A percentile compares a stretch with the other conserved stretches of the same genome.
Evolutionary conservation across 2,329 filamentous ascomycete species (phyloP).

Genomic region (Penicillium sp.): DNA sequence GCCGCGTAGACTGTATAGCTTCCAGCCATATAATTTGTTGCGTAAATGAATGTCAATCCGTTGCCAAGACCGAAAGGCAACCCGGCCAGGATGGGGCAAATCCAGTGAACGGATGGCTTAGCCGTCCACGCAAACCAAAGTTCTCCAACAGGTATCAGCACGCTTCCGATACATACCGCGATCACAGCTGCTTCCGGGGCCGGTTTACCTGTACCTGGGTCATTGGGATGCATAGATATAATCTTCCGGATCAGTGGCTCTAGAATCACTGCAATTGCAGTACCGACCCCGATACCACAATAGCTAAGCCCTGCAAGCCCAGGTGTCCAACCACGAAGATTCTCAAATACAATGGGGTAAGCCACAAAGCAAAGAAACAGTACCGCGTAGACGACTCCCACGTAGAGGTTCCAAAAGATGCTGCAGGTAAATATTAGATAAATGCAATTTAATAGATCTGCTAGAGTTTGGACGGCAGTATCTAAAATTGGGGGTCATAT

Average conservation of each 20-base stretch:
- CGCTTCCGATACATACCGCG: conserved; percentile 71
- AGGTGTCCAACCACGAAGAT: conserved; percentile 71
- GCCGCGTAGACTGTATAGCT: conserved; percentile 75
- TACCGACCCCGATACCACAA: conserved; percentile 58
- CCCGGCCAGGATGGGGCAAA: conserved; percentile 70
- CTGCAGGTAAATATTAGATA: conserved; percentile 27
- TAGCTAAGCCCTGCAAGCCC: conserved; percentile 74
- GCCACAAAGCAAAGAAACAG: conserved; percentile 82
- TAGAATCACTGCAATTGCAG: conserved; percentile 51
- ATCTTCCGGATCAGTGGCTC: conserved; percentile 70
- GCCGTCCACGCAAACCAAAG: conserved; percentile 81
- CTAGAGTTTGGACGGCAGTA: neutral
- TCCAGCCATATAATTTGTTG: conserved; percentile 72
- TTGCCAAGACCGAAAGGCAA: conserved; percentile 75
- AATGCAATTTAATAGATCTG: neutral
- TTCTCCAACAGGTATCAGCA: conserved; percentile 72
- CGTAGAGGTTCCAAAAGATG: conserved; percentile 67
- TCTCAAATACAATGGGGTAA: conserved; percentile 75
- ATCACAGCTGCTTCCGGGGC: conserved; percentile 76
- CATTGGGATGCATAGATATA: conserved; percentile 69
- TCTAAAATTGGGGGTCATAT: conserved; percentile 41
- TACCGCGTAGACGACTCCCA: conserved; percentile 76
- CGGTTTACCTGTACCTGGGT: conserved; percentile 61
- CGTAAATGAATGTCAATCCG: conserved; percentile 73
- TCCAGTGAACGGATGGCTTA: conserved; percentile 72